Evolutionary conservation across 2,329 filamentous ascomycete genomes (phyloP).

Genomic region (Cordyceps farinosa): DNA sequence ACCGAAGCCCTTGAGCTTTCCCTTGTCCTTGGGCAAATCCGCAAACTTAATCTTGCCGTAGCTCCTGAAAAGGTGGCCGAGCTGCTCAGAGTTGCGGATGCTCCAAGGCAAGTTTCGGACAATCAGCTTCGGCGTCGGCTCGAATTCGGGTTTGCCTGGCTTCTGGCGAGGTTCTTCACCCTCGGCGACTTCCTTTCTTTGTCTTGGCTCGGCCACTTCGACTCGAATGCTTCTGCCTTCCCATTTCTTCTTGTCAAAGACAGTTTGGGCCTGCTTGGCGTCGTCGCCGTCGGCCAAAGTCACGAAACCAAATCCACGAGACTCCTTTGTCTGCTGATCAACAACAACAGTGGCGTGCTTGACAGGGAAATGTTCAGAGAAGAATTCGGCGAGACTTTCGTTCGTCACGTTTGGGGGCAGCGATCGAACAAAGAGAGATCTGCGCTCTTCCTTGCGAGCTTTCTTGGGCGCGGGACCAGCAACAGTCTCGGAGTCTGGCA

Average conservation of each 20-base stretch:
- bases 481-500: constrained; percentile 32
- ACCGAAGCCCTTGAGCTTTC: constrained; percentile 80
- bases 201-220: constrained; percentile 82
- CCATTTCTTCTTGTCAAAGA: constrained; percentile 74
- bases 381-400: constrained; percentile 80
- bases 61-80: constrained; percentile 74
- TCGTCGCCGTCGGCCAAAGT: constrained; percentile 94
- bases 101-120: constrained; percentile 95
- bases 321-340: constrained; percentile 80
- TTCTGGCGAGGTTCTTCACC: constrained; percentile 41
- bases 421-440: constrained; percentile 86
- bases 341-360: constrained; percentile 93
- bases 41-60: constrained; percentile 90
- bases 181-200: constrained; percentile 58
- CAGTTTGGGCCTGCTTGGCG: constrained; percentile 72
- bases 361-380: constrained; percentile 90
- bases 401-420: constrained; percentile 75
- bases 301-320: constrained; percentile 92
- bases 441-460: constrained; percentile 55
- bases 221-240: constrained; percentile 79
- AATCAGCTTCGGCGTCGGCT: constrained; percentile 71
- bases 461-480: constrained; percentile 46
- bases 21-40: constrained; percentile 75
- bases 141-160: constrained; percentile 55
- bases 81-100: constrained; percentile 79